A percentile compares a stretch with the other conserved stretches of the same genome.
phyloP scores from a whole-genome alignment of 2,329 filamentous ascomycete genomes.

The Aspergillus tamarii region DNA sequence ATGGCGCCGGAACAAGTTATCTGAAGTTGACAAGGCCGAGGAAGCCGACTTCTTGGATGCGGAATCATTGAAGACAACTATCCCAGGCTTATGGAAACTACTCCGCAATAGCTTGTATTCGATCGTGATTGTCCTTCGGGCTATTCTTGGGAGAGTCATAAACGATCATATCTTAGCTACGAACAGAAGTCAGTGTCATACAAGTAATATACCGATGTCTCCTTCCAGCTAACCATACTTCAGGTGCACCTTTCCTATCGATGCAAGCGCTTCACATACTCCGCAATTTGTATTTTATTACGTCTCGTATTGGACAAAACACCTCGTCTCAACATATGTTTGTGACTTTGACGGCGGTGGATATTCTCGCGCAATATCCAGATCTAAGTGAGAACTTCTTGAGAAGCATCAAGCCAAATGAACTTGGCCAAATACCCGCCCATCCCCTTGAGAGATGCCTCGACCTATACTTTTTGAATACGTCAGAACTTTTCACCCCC shows the following conservation, averaged over 20 bases:
- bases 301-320: conserved; percentile 70
- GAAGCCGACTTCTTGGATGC: conserved; percentile 66
- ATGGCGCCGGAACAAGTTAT: conserved; percentile 76
- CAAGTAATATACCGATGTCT: neutral
- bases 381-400: conserved; percentile 69
- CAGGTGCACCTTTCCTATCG: conserved; percentile 67
- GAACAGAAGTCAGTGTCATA: conserved; percentile 51
- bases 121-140: conserved; percentile 72
- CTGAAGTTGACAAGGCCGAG: conserved; percentile 69
- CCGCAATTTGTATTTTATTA: conserved; percentile 80
- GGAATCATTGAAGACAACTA: conserved; percentile 67
- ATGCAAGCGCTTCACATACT: conserved; percentile 73
- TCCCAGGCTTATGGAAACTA: conserved; percentile 73
- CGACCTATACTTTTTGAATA: conserved; percentile 88
- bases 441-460: conserved; percentile 71
- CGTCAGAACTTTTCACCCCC: conserved; percentile 79
- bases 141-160: conserved; percentile 69
- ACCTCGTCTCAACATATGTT: conserved; percentile 85
- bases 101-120: conserved; percentile 77
- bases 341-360: conserved; percentile 78
- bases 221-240: neutral
- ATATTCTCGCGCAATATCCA: conserved; percentile 75
- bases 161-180: conserved; percentile 59
- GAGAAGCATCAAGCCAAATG: conserved; percentile 60
- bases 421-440: conserved; percentile 60